Base-by-base conservation (phyloP, 2,329 filamentous ascomycete species). In the Pseudofabraea citricarpa region DNA sequence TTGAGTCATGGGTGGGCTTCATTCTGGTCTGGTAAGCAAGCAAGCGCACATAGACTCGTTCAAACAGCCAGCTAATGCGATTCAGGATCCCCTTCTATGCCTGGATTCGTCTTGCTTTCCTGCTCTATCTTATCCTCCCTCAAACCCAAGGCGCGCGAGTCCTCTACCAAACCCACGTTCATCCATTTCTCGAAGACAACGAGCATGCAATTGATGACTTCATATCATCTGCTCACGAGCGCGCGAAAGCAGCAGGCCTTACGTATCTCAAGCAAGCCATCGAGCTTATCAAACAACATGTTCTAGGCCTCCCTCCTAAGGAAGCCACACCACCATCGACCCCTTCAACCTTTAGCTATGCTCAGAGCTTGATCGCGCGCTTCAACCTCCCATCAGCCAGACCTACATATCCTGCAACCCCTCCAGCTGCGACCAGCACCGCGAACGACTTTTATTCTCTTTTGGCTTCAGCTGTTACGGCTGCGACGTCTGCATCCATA, bases 91-190 rank as follows among this genome's bases (percentile, higher is more conserved):
- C 93, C 2, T 94, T 97, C 66, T 98, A 96, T 69, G 79, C 87
- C 55, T 96, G 90, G 78, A 73, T 95, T 58, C 89, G 93, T 52
- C 79, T 96, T 43, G 72, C 83, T 60, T 85, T 93, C 67, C 81
- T 96, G 61, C 81, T 93, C 53, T 98, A 96, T 71, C 87, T 98
- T 49, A 90, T 97, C 59, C 81, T 95, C n/a, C 93, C 91, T 0
- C 91, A 95, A 65, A 93, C 89, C n/a, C 91, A 96, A 63, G 93
- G 93, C 63, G 90, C 90, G 45, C 85, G 86, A 48, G 70, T 85
- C 57, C 73, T 97, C 51, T 98, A 97, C 72, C 81, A 90, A 59
- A 76, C 81, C 49, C 82, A 93, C 64, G 74, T 97, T 48, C 85
- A 95, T 64, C 91, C 91, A 0, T 95, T 91, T 70, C 81, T 98